Conservation (phyloP, 352 stramenopile genomes). For the Pythium utonaiense region DNA sequence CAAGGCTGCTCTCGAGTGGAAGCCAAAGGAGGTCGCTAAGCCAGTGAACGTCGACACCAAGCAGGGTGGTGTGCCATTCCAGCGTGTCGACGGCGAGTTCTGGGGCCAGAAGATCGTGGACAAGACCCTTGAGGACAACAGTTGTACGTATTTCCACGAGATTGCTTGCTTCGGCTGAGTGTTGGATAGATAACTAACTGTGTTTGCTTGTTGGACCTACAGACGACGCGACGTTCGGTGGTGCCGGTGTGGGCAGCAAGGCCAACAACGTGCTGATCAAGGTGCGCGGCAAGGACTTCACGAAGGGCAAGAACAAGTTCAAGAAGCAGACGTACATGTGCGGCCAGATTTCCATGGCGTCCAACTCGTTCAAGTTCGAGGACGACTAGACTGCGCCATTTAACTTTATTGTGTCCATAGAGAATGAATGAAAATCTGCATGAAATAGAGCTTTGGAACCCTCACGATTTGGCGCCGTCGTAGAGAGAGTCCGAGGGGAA, state of each 20-base stretch:
- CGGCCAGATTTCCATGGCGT: conserved; percentile 90
- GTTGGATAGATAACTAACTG: not conserved
- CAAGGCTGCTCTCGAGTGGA: conserved; percentile 89
- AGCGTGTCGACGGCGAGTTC: conserved; percentile 96
- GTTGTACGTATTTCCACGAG: conserved; percentile 55
- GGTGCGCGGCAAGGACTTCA: conserved; percentile 99
- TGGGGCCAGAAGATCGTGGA: conserved; percentile 92
- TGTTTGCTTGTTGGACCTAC: not conserved
- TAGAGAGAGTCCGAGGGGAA: too few relatives aligned
- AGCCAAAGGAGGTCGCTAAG: conserved; percentile 87
- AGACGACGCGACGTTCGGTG: conserved; percentile 96
- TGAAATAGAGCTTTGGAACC: conserved; percentile 20
- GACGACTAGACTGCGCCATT: conserved; percentile 14
- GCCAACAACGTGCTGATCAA: conserved; percentile 97
- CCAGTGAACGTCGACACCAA: conserved; percentile 56
- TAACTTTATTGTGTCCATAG: conserved; percentile 20
- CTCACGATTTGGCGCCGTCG: too few relatives aligned
- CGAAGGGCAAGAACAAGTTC: conserved; percentile 99
- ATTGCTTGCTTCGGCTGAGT: not conserved
- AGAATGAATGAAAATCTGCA: conserved; percentile 9
- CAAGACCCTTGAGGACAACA: conserved; percentile 97
- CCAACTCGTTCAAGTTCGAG: conserved; percentile 94
- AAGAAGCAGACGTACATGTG: conserved; percentile 97
- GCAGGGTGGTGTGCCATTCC: conserved; percentile 92
- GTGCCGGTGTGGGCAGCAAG: conserved; percentile 94